Conservation (phyloP, 192 early-diverging fungal species). For the Chytriomyces sp. region DNA sequence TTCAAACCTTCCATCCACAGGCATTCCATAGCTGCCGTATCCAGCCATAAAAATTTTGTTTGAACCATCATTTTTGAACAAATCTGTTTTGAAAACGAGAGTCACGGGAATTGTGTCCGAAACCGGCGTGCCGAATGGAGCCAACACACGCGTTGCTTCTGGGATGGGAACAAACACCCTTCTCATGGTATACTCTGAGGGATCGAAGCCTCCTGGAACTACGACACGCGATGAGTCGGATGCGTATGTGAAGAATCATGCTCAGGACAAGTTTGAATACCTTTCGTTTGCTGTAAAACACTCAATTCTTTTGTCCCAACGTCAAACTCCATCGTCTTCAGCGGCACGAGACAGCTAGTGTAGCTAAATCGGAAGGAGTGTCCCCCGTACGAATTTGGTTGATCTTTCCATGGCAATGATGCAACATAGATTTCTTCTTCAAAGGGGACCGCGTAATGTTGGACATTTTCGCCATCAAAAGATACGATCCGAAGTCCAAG, state of each 20-base stretch:
- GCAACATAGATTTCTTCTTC: neutral
- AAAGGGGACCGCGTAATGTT: neutral
- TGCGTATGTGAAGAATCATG: neutral
- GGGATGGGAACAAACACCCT: slow-evolving; percentile 44
- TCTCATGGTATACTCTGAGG: slow-evolving; percentile 16
- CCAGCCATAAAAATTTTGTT: slow-evolving; percentile 48
- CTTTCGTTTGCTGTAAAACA: slow-evolving; percentile 36
- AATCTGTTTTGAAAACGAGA: slow-evolving; percentile 46
- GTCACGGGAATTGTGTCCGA: slow-evolving; percentile 48
- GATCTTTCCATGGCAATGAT: neutral
- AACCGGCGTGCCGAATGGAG: slow-evolving; percentile 49
- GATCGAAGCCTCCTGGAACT: slow-evolving; percentile 26
- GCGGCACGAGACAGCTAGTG: slow-evolving; percentile 40
- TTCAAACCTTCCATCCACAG: slow-evolving; percentile 42
- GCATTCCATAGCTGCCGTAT: slow-evolving; percentile 48
- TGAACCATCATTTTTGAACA: slow-evolving; percentile 40
- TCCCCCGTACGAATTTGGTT: neutral
- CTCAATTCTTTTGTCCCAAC: slow-evolving; percentile 36
- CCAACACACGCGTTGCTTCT: slow-evolving; percentile 33
- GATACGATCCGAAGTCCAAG: slow-evolving; percentile 56
- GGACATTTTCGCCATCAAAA: slow-evolving; percentile 37
- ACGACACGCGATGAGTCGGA: neutral
- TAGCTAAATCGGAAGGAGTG: slow-evolving; percentile 46
- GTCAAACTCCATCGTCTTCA: slow-evolving; percentile 46
- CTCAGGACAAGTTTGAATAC: neutral